phyloP scores from a whole-genome alignment of 2,329 filamentous ascomycete species.

The Exserohilum turcica region DNA sequence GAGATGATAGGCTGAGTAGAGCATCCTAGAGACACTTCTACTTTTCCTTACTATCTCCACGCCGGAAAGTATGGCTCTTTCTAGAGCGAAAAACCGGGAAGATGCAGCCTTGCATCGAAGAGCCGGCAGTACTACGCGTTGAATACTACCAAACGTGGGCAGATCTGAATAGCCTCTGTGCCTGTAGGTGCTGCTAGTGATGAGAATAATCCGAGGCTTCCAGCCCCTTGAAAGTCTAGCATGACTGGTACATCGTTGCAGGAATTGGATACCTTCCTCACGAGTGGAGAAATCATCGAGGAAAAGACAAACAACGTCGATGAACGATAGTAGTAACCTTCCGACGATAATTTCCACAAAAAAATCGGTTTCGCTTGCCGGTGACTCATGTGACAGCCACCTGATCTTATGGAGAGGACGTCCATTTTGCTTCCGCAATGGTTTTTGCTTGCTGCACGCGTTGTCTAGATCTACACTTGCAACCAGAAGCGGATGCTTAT shows the following conservation, averaged over 20 bases:
- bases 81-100: slow-evolving; percentile 6
- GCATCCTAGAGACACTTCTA: slow-evolving; percentile 2
- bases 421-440: neutral
- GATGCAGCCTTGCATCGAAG: neutral
- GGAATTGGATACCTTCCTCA: slow-evolving; percentile 8
- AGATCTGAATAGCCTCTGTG: neutral
- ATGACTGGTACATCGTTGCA: slow-evolving; percentile 8
- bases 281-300: slow-evolving; percentile 17
- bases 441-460: slow-evolving; percentile 4
- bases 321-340: slow-evolving; percentile 15
- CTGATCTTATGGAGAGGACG: slow-evolving; percentile 5
- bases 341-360: slow-evolving; percentile 13
- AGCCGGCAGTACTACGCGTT: neutral
- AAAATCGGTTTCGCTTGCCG: neutral
- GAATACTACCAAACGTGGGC: slow-evolving; percentile 1
- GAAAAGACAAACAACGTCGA: slow-evolving; percentile 21
- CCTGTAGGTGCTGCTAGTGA: slow-evolving; percentile 9
- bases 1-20: slow-evolving; percentile 18
- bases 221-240: neutral
- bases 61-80: slow-evolving; percentile 8
- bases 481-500: slow-evolving; percentile 15
- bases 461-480: slow-evolving; percentile 9
- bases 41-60: slow-evolving; percentile 13
- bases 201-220: slow-evolving; percentile 15
- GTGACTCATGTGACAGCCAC: slow-evolving; percentile 4